Evolutionary conservation across 495 filamentous ascomycete species (phyloP).

Genomic region (Penicillium coprophilum): DNA sequence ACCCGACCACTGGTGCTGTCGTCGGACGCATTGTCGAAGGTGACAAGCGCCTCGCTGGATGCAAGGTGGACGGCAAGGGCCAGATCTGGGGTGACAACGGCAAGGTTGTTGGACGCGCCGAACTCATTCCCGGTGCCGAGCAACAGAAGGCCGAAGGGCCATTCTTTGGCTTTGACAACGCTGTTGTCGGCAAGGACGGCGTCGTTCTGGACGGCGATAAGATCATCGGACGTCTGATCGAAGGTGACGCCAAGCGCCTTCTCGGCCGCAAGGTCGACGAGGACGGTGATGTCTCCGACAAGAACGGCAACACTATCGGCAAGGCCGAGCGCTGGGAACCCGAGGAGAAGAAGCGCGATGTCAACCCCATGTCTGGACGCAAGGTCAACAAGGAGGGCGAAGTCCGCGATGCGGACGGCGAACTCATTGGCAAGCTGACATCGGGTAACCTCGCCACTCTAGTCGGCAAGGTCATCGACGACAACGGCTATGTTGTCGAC

Average conservation of each 20-base stretch:
- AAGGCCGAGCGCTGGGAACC: slow-evolving; percentile 81
- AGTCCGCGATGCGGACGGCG: slow-evolving; percentile 76
- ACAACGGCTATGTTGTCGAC: slow-evolving; percentile 82
- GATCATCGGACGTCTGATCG: slow-evolving; percentile 70
- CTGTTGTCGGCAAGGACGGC: slow-evolving; percentile 73
- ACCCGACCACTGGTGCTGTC: slow-evolving; percentile 63
- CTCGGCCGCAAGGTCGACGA: slow-evolving; percentile 76
- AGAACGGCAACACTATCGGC: slow-evolving; percentile 78
- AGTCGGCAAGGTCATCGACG: slow-evolving; percentile 77
- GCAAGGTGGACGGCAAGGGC: slow-evolving; percentile 79
- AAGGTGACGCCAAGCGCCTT: slow-evolving; percentile 70
- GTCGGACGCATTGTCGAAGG: slow-evolving; percentile 76
- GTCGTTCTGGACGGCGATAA: slow-evolving; percentile 63
- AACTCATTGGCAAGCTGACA: slow-evolving; percentile 77
- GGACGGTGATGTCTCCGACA: slow-evolving; percentile 79
- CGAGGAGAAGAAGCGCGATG: slow-evolving; percentile 64
- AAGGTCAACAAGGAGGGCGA: slow-evolving; percentile 81
- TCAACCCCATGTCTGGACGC: slow-evolving; percentile 72
- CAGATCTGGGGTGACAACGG: slow-evolving; percentile 80
- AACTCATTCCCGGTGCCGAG: slow-evolving; percentile 73
- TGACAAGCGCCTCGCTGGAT: slow-evolving; percentile 68
- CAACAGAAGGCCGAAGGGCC: slow-evolving; percentile 70
- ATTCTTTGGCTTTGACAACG: slow-evolving; percentile 74
- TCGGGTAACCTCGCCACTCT: slow-evolving; percentile 68
- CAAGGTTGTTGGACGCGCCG: slow-evolving; percentile 73